Conservation (phyloP, 768 basidiomycete genomes). For the Lentinus tigrinus region DNA sequence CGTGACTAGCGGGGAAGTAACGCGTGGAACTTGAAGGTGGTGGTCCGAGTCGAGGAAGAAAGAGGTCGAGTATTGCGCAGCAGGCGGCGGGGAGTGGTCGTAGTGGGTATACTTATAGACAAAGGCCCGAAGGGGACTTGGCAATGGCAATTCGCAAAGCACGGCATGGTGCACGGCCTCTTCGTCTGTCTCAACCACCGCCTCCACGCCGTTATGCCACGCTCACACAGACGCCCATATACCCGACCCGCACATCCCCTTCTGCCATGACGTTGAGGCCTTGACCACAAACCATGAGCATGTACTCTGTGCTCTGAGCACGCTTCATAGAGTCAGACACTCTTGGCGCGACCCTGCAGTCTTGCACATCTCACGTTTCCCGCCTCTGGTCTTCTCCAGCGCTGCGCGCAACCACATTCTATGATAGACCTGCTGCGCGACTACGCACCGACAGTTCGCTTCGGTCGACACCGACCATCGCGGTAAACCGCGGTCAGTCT, state of each 20-base stretch:
- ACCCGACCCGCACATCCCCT: background rate
- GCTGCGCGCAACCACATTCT: background rate
- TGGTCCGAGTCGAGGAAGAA: background rate
- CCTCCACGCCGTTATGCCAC: background rate
- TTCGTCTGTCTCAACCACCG: background rate
- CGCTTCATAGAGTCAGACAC: too few relatives aligned
- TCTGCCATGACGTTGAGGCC: too few relatives aligned
- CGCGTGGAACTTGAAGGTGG: background rate
- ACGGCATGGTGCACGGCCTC: background rate
- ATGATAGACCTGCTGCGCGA: background rate
- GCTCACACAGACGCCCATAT: constrained; percentile 2
- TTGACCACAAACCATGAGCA: too few relatives aligned
- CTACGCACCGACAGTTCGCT: too few relatives aligned
- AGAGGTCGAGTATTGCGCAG: background rate
- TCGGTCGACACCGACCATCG: too few relatives aligned
- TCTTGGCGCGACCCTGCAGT: too few relatives aligned
- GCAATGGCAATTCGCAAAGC: background rate
- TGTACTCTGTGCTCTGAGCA: too few relatives aligned
- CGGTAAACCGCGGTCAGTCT: too few relatives aligned
- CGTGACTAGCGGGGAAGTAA: background rate
- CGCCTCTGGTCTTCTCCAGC: too few relatives aligned
- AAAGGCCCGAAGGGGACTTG: background rate
- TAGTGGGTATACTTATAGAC: background rate
- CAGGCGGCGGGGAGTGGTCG: background rate
- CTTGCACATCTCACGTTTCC: background rate